Conservation (phyloP, 73 alveolate species). For the Symbiodinium pilosum region DNA sequence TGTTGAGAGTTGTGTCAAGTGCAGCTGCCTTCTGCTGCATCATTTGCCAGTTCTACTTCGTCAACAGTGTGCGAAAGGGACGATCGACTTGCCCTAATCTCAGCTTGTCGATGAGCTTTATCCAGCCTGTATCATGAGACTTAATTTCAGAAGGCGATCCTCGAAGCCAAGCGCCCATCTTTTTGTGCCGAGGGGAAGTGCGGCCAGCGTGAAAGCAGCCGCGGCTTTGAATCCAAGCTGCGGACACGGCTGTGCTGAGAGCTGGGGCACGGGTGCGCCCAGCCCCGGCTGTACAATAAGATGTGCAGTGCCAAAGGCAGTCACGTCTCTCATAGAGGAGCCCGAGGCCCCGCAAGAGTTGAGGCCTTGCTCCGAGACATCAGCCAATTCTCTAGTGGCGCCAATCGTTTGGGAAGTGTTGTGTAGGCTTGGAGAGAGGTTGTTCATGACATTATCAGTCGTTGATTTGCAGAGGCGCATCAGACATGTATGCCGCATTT, state of each 20-base stretch:
- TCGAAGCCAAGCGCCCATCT: no score
- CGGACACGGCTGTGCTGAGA: neutral
- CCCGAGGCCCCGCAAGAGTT: neutral
- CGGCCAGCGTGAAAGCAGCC: neutral
- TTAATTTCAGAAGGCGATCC: no score
- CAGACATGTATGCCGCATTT: no score
- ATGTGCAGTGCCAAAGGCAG: neutral
- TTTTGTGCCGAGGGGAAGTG: slow-evolving; percentile 3
- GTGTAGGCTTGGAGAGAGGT: no score
- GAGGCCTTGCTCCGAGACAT: slow-evolving; percentile 1
- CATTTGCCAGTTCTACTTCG: slow-evolving; percentile 66
- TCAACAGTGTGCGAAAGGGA: slow-evolving; percentile 15
- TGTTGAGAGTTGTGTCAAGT: neutral
- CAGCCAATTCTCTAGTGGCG: no score
- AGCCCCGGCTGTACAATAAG: slow-evolving; percentile 1
- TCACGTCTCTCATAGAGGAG: slow-evolving; percentile 5
- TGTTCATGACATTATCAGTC: no score
- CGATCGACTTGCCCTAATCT: neutral
- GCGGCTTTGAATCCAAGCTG: neutral
- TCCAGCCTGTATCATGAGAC: neutral
- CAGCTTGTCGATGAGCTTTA: neutral
- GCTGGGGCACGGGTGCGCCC: neutral
- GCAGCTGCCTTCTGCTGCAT: neutral
- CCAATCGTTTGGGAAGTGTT: no score
- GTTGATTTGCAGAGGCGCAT: no score